Evolutionary conservation across 441 rosid genomes (phyloP), one percentile per base, ranked within the genome.

Genomic region (Brassica balearica): DNA sequence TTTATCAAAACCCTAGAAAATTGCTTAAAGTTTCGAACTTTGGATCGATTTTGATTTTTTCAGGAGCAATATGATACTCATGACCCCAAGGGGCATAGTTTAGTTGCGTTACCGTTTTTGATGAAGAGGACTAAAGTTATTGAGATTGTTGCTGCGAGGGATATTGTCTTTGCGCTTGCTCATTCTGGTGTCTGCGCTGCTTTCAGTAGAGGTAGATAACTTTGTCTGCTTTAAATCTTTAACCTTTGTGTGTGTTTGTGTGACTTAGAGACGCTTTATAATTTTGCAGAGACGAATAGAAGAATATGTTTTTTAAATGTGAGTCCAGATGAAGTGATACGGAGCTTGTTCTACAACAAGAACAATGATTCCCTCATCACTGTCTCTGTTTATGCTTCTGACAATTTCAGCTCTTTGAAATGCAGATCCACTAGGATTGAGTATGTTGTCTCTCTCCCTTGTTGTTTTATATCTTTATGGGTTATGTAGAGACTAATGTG

Each of bases 121-220:
- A 95, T 87, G 90, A 95, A 95, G 83, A 87, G 97, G 68, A 88
- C 98, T 0, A 95, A 92, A 84, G 93, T 95, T 15, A 93, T 95
- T 7, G 99, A 95, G 90, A 95, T 95, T 59, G 97, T 95, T 11
- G 97, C 99, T 29, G 97, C 99, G 19, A 90, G 89, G n/a, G 97
- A 90, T 80, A 95, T 95, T 51, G 94, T 95, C 27, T 95, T 95
- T 76, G 97, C 99, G n/a, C 99, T 95, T 80, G 92, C 95, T 7
- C 99, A 93, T 82, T 95, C 98, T 25, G 99, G 98, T 80, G 95
- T 95, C 41, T 95, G 99, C 41, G 97, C 97, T 1, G 99, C 98
- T 66, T 95, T 95, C 63, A 89, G 97, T 75, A 85, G 97, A 89
- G 98, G 98, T 95, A 46, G 15, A 46, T 46, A 46, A 68, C 8